phyloP scores from a whole-genome alignment of 1,139 yeast species.

The Kurtzmaniella quercitrusa region DNA sequence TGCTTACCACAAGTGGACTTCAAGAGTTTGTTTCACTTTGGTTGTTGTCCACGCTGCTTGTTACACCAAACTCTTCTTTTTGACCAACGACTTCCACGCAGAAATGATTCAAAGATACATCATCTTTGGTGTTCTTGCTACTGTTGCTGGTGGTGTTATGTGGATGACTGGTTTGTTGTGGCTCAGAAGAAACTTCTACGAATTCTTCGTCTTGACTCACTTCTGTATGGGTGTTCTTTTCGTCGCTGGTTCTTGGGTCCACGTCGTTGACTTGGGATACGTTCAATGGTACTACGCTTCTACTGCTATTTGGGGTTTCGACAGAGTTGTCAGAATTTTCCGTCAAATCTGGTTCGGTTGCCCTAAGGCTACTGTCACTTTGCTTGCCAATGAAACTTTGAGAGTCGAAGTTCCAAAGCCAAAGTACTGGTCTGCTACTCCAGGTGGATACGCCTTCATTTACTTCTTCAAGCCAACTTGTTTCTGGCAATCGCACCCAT shows the following conservation, averaged over 20 bases:
- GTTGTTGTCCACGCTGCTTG: constrained; percentile 37
- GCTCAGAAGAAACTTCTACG: constrained; percentile 41
- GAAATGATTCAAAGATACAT: constrained; percentile 19
- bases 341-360: constrained; percentile 35
- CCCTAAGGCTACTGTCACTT: constrained; percentile 30
- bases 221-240: constrained; percentile 38
- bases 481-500: constrained; percentile 75
- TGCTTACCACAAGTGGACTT: constrained; percentile 36
- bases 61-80: constrained; percentile 23
- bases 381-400: constrained; percentile 36
- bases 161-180: neutral
- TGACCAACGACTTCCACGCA: constrained; percentile 11
- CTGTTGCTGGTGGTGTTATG: constrained; percentile 21
- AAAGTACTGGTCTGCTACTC: constrained; percentile 30
- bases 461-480: constrained; percentile 50
- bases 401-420: constrained; percentile 39
- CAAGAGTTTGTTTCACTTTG: constrained; percentile 27
- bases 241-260: constrained; percentile 41
- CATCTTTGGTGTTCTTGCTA: constrained; percentile 30
- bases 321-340: constrained; percentile 33
- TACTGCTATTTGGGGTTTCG: constrained; percentile 41
- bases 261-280: constrained; percentile 38
- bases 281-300: constrained; percentile 35
- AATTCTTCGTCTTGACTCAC: constrained; percentile 37
- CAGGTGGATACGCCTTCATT: constrained; percentile 52